A percentile compares a stretch with the other conserved stretches of the same genome.
Evolutionary conservation across 2,329 filamentous ascomycete genomes (phyloP).

Genomic region (Fusarium citri): DNA sequence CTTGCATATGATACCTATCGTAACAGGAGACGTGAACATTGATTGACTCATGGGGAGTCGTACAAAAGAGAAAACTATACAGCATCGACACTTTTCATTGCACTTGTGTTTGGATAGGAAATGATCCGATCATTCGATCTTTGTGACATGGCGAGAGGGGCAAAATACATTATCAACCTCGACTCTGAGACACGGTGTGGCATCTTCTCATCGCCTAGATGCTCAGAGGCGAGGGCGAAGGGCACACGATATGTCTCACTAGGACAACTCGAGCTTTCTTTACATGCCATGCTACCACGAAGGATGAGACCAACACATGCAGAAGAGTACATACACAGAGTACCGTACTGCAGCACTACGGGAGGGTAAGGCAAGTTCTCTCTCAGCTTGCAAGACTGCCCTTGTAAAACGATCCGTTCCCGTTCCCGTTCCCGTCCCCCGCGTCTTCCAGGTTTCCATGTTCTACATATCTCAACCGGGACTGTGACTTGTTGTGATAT

Average conservation of each 20-base stretch:
- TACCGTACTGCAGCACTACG: neutral
- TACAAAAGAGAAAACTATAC: neutral
- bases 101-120: neutral
- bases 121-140: conserved; percentile 40
- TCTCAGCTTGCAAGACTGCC: conserved; percentile 18
- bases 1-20: neutral
- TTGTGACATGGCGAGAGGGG: conserved; percentile 40
- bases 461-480: conserved; percentile 1
- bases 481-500: conserved; percentile 9
- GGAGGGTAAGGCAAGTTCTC: conserved; percentile 27
- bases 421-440: conserved; percentile 28
- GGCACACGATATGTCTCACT: conserved; percentile 26
- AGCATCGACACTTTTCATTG: neutral
- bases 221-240: neutral
- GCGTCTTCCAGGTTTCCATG: conserved; percentile 24
- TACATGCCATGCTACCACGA: conserved; percentile 1
- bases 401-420: conserved; percentile 10
- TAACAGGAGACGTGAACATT: neutral
- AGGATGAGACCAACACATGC: conserved; percentile 3
- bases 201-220: conserved; percentile 6
- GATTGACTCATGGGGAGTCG: conserved; percentile 8
- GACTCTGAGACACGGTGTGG: conserved; percentile 35
- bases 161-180: conserved; percentile 23
- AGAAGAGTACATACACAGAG: neutral
- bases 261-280: neutral